These are phyloP conservation scores for Trichoderma atrobrunneum DNA, from an alignment of 2,329 filamentous ascomycete species.

Conservation along the genomic window DNA sequence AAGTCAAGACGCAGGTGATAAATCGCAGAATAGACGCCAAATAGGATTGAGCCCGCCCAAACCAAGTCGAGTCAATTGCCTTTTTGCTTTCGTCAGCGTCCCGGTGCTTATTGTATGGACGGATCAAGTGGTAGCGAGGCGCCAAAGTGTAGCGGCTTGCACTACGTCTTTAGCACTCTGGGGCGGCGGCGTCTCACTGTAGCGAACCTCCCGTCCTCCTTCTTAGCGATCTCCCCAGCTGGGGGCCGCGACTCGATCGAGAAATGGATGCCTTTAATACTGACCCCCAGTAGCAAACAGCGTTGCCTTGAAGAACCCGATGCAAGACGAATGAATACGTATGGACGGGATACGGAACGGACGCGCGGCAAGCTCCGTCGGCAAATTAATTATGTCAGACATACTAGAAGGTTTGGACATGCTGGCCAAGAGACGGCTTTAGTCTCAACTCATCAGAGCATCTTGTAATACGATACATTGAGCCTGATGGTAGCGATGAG, in stretches of 20 bases:
- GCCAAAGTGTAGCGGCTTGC: constrained; percentile 3
- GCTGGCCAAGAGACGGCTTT: not conserved
- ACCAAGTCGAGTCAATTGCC: not conserved
- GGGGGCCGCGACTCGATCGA: not conserved
- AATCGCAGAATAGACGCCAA: not conserved
- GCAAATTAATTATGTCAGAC: not conserved
- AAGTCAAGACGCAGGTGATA: not conserved
- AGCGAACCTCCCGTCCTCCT: not conserved
- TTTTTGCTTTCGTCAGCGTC: constrained; percentile 10
- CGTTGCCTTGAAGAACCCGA: not conserved
- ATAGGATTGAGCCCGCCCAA: not conserved
- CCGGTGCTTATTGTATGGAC: not conserved
- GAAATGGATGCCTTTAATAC: not conserved
- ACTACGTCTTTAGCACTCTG: not conserved
- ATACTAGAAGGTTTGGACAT: not conserved
- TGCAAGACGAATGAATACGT: not conserved
- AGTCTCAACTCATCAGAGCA: not conserved
- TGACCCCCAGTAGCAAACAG: not conserved
- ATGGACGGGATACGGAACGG: not conserved
- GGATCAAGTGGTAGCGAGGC: not conserved
- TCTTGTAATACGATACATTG: not conserved
- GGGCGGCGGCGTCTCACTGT: not conserved
- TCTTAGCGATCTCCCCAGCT: not conserved
- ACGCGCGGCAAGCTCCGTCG: not conserved
- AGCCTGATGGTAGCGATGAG: not conserved